These are phyloP conservation scores for Microglena sp. DNA, from an alignment of 139 green algal genomes.

Conservation along the genomic window DNA sequence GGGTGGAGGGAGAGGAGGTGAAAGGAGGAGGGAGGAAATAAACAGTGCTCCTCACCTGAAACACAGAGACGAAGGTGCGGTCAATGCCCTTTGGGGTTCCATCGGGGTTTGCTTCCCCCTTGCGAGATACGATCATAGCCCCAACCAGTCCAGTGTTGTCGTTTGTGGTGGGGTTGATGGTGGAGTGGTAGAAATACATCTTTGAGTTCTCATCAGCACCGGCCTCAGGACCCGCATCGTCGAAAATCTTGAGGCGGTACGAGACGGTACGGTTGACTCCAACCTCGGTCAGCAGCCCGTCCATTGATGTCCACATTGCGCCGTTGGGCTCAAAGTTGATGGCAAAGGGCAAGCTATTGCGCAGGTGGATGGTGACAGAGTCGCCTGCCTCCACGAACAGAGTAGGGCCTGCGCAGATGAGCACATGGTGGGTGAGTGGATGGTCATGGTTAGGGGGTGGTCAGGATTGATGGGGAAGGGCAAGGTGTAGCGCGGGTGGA, in stretches of 20 bases:
- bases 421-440: not conserved
- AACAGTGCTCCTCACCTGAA: constrained; percentile 11
- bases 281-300: constrained; percentile 1
- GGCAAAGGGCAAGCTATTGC: constrained; percentile 30
- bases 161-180: constrained; percentile 25
- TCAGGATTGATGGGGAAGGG: not conserved
- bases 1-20: too few relatives aligned
- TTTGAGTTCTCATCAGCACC: constrained; percentile 3
- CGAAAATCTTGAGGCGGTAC: constrained; percentile 7
- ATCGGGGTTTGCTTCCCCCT: constrained; percentile 12
- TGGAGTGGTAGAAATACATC: constrained; percentile 21
- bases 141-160: constrained; percentile 48
- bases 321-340: constrained; percentile 37
- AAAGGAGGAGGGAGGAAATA: not conserved
- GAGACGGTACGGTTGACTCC: not conserved
- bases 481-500: not conserved
- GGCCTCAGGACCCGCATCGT: not conserved
- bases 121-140: constrained; percentile 41
- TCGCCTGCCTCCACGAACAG: constrained; percentile 40
- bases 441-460: not conserved
- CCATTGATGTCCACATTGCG: constrained; percentile 3
- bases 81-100: constrained; percentile 22
- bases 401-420: constrained; percentile 18
- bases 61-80: constrained; percentile 23
- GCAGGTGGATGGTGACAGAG: constrained; percentile 19